Evolutionary conservation across 2,329 filamentous ascomycete genomes (phyloP), one percentile per base, ranked within the genome.

Genomic region (Lasiodiplodia sp.): DNA sequence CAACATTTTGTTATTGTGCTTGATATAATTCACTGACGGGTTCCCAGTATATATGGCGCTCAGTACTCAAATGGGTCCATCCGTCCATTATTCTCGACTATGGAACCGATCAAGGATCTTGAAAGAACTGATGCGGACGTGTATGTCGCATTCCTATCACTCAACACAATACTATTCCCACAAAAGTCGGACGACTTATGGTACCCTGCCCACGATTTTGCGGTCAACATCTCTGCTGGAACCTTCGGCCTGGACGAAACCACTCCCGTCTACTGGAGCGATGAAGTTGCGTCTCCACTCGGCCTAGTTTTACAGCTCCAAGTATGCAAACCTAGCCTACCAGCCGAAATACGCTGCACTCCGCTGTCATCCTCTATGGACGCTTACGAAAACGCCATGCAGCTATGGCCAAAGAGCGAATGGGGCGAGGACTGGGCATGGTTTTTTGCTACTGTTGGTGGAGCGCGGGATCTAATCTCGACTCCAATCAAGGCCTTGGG

Each of bases 161-260:
- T 72, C 4, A 76, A 76, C 44, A 66, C 55, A n/a, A 71, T 81
- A 23, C 49, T 49, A 7, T 80, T 76, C 68, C 55, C 66, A 1
- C 60, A 71, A 8, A 72, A 74, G 6, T 72, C 73, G 37, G 67
- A 74, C 31, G 79, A 80, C 66, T 75, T 76, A 5, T 76, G 76
- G 73, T 78, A 78, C 53, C 66, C 72, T 1, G 76, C 78, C 3
- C 72, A 75, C 37, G 31, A 12, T 5, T n/a, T 21, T 51, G 18
- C 18, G 16, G 16, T 10, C 8, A 10, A 10, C 10, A 10, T 21
- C 12, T n/a, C 12, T 14, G 10, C 40, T 10, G 12, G 21, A 4
- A 14, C 21, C 28, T 28, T 25, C 21, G 8, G 28, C 28, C 28
- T 28, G 28, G 6, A 28, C 28, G 51, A 23, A 25, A 28, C 6